Conservation (phyloP, 1,284 basidiomycete genomes). For the Sporisorium reilianum region DNA sequence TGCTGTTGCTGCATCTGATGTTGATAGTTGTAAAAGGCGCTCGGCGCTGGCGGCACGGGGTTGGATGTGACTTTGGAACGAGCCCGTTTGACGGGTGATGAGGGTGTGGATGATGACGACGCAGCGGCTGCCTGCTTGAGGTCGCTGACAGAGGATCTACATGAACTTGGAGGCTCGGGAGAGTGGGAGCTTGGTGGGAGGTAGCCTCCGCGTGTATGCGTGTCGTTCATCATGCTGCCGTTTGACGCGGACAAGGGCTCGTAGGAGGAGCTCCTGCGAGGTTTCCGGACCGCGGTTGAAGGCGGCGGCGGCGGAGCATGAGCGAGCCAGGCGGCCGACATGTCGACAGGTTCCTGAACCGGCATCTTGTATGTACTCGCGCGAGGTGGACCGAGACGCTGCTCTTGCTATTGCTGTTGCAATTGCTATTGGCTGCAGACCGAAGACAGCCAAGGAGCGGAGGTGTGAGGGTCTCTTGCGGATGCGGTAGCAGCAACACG, state of each 20-base stretch:
- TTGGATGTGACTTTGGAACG: slow-evolving; percentile 46
- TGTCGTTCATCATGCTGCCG: slow-evolving; percentile 34
- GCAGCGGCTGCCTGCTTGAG: slow-evolving; percentile 24
- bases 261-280: slow-evolving; percentile 49
- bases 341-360: slow-evolving; percentile 38
- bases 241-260: slow-evolving; percentile 34
- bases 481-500: background rate
- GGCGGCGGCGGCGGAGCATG: slow-evolving; percentile 59
- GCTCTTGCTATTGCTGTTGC: background rate
- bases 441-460: background rate
- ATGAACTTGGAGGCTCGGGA: slow-evolving; percentile 44
- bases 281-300: slow-evolving; percentile 21
- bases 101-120: slow-evolving; percentile 20
- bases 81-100: slow-evolving; percentile 26
- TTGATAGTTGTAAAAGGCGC: slow-evolving; percentile 51
- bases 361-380: slow-evolving; percentile 19
- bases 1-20: slow-evolving; percentile 48
- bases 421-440: background rate
- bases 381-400: background rate
- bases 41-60: slow-evolving; percentile 35
- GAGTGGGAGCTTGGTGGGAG: slow-evolving; percentile 56
- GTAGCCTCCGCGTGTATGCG: slow-evolving; percentile 46
- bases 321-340: slow-evolving; percentile 57
- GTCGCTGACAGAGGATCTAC: slow-evolving; percentile 25
- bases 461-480: background rate